These are phyloP conservation scores for Alternaria panax DNA, from an alignment of 2,329 filamentous ascomycete species.

Conservation along the genomic window DNA sequence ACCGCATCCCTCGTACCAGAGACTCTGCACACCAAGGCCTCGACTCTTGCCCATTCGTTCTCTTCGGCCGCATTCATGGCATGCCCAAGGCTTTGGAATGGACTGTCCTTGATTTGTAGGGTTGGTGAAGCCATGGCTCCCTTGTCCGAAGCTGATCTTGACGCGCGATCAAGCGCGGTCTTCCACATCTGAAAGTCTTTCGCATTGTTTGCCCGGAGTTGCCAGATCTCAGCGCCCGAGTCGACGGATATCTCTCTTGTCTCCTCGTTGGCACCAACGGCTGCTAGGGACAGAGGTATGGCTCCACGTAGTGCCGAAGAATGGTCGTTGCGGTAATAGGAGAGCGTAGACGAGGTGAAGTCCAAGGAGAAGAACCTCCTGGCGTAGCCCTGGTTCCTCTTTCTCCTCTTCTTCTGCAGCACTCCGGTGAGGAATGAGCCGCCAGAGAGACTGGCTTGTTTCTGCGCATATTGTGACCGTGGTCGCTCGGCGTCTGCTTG, in stretches of 20 bases:
- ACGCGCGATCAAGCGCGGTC: conserved; percentile 81
- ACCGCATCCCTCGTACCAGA: conserved; percentile 89
- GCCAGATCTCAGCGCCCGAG: conserved; percentile 96
- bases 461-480: conserved; percentile 44
- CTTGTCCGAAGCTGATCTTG: conserved; percentile 56
- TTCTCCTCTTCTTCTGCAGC: conserved; percentile 87
- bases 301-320: conserved; percentile 91
- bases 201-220: conserved; percentile 80
- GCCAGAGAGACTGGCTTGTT: conserved; percentile 28
- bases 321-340: conserved; percentile 94
- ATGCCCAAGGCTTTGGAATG: conserved; percentile 27
- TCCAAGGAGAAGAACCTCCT: conserved; percentile 95
- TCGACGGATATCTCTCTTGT: conserved; percentile 94
- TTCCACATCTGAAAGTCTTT: conserved; percentile 92
- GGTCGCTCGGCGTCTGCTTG: conserved; percentile 50
- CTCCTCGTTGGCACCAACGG: conserved; percentile 86
- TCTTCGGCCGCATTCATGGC: conserved; percentile 66
- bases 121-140: conserved; percentile 38
- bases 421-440: conserved; percentile 79
- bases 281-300: conserved; percentile 89
- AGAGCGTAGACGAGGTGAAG: conserved; percentile 90
- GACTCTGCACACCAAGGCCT: conserved; percentile 83
- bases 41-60: conserved; percentile 85
- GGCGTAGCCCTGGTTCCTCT: conserved; percentile 92
- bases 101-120: conserved; percentile 36